Evolutionary conservation across 306 rosid genomes (phyloP), one percentile per base, ranked within the genome.

Genomic region (Vachellia pachyceras): DNA sequence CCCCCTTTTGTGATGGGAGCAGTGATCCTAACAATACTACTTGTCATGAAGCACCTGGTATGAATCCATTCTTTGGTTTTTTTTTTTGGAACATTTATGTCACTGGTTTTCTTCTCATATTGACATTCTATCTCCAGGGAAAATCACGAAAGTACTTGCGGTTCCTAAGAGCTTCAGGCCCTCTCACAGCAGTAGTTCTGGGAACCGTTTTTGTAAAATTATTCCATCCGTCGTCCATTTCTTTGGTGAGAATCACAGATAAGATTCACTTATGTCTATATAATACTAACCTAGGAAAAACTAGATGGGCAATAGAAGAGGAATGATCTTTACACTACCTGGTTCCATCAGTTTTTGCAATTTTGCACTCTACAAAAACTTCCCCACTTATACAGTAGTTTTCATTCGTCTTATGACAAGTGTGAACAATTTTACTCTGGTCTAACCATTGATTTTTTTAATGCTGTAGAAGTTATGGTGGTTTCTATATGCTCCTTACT

Each of bases 1-100:
- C 96, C 90, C 17, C 99, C 99, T 79, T 95, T 95, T 85, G 85
- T 91, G 79, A 88, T 91, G 99, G 99, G 99, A 86, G 93, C 94
- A 14, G n/a, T 83, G 73, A 86, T 87, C 77, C 96, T 95, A 79
- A 87, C 89, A 5, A 84, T 93, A 84, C 91, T 95, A 67, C 86
- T 91, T 78, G 80, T 82, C 82, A 95, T 95, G 99, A 95, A 95
- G 82, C 95, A 95, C 80, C 85, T 95, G 94, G 99, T 95, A 95
- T 79, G 88, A 70, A 77, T 47, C 61, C 40, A 50, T 74, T 55
- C 72, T 84, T 74, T 82, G 55, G 69, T 57, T 69, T 77, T 76
- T 57, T 69, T 77, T 76, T 69, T 77, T 73, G 40, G 22, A 76
- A 73, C 76, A 44, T 73, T 79, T 77, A 61, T 70, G 50, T 75